Evolutionary conservation across 768 basidiomycete genomes (phyloP).

Genomic region (Psilocybe sp.): DNA sequence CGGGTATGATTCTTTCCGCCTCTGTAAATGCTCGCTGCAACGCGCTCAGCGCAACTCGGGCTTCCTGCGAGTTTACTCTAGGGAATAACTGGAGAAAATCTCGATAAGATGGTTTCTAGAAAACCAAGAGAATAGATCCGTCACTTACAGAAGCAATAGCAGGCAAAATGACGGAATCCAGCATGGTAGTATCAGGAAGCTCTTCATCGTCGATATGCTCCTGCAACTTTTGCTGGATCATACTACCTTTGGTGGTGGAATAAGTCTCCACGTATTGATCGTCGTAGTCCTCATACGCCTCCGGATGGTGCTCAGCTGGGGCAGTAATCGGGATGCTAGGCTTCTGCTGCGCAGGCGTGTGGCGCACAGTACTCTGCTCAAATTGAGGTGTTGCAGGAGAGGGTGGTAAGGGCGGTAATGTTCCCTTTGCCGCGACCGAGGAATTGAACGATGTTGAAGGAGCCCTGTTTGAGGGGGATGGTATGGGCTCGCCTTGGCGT

Average conservation of each 20-base stretch:
- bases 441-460: slow-evolving; percentile 39
- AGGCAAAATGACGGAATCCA: slow-evolving; percentile 92
- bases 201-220: slow-evolving; percentile 53
- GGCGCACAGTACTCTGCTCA: slow-evolving; percentile 70
- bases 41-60: slow-evolving; percentile 78
- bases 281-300: slow-evolving; percentile 67
- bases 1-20: slow-evolving; percentile 93
- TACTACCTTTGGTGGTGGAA: slow-evolving; percentile 37
- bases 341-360: slow-evolving; percentile 36
- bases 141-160: slow-evolving; percentile 93
- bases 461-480: slow-evolving; percentile 25
- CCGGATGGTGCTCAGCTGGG: slow-evolving; percentile 47
- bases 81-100: slow-evolving; percentile 70
- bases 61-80: slow-evolving; percentile 90
- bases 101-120: slow-evolving; percentile 1
- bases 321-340: slow-evolving; percentile 19
- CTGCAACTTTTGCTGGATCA: slow-evolving; percentile 45
- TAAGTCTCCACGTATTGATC: slow-evolving; percentile 53
- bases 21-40: slow-evolving; percentile 92
- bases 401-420: slow-evolving; percentile 58
- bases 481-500: slow-evolving; percentile 36
- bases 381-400: slow-evolving; percentile 35
- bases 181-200: slow-evolving; percentile 83
- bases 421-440: slow-evolving; percentile 50
- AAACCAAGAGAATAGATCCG: no score